Conservation (phyloP, 768 basidiomycete species). For the Lactarius trivialis region DNA sequence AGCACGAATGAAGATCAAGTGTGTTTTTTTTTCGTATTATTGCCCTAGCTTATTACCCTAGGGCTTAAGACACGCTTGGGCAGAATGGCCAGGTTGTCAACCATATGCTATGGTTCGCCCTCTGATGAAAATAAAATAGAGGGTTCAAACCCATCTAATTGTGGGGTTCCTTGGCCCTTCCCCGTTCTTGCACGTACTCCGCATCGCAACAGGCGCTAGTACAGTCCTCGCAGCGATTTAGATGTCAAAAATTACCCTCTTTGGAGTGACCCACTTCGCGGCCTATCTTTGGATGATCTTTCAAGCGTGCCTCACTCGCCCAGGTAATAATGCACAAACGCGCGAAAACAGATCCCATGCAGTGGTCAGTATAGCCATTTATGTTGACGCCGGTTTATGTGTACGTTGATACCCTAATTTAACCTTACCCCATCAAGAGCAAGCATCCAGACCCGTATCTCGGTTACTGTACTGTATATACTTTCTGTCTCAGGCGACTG, state of each 20-base stretch:
- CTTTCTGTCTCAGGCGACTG: no score
- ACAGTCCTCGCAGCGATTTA: not conserved
- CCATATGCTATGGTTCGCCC: no score
- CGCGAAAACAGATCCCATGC: not conserved
- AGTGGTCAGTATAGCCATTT: not conserved
- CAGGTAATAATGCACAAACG: not conserved
- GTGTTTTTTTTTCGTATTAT: no score
- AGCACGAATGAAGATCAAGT: no score
- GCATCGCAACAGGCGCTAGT: not conserved
- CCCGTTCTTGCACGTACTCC: not conserved
- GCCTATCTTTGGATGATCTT: not conserved
- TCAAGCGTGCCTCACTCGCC: not conserved
- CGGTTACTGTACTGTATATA: not conserved
- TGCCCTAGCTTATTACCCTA: not conserved
- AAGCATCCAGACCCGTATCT: not conserved
- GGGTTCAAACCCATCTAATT: no score
- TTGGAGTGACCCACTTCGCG: no score
- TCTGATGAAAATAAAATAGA: no score
- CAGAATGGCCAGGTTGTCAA: no score
- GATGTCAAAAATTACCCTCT: no score
- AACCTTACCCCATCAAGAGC: not conserved
- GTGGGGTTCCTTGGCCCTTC: no score
- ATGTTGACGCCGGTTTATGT: not conserved
- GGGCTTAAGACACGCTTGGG: not conserved
- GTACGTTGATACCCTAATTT: not conserved